Base-by-base conservation (phyloP, 1,139 yeast species). In the Debaryomyces robertsiae region DNA sequence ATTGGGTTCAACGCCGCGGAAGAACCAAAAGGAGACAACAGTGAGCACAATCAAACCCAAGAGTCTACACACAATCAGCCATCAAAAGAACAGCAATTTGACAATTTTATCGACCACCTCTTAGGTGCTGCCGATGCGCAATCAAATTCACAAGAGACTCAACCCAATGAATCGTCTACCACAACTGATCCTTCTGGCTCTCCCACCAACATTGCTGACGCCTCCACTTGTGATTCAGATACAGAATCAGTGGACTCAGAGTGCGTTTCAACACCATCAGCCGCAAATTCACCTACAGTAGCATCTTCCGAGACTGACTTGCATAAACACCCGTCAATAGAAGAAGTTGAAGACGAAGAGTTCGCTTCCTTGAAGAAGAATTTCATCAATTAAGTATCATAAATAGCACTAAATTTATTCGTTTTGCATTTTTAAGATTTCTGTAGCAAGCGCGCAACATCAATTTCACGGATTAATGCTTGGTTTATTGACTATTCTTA, bases 341-440 rank as follows among this genome's bases (percentile, higher is more conserved):
- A 63, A 41, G 67, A 61, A 36, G 66, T 63, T 5, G 69, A 63
- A 41, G 69, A 64, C 39, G 69, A 64, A 42, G 69, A 63, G 47
- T 63, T 60, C 48, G 62, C 60, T 9, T 45, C 59, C 46, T 55
- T 62, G 43, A 55, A 62, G 51, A 61, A 54, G 47, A 41, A 51
- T 69, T 70, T 48, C 70, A 67, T 32, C 61, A 61, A 45, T 55
- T 47, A 47, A 25, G 14, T 19, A 27, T 28, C 17, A 31, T 23
- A 32, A 27, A 27, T 16, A 9, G 13, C 10, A 37, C 18, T 14
- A 13, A 13, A 39, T 35, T 14, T 32, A 36, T 29, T 31, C n/a
- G n/a, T 15, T 35, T 35, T 35, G 23, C 22, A 27, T 22, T 30
- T n/a, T 24, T 25, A 15, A n/a, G 28, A 19, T 18, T 28, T 19